These are phyloP conservation scores for Backusella morwellensis DNA, from an alignment of 192 early-diverging fungal genomes.

Conservation along the genomic window DNA sequence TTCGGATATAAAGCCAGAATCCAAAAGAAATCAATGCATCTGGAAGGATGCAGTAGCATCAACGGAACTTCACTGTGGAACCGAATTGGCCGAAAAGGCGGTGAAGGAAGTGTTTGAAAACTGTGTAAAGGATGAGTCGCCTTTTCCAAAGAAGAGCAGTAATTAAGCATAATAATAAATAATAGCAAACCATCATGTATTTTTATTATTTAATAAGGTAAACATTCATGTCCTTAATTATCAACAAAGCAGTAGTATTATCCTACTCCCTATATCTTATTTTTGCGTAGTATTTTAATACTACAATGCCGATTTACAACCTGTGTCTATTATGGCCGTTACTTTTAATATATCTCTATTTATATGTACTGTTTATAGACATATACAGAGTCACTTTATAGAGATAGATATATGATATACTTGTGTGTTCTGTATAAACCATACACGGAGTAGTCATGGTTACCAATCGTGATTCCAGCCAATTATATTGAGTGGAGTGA, in stretches of 20 bases:
- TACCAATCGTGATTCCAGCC: not conserved
- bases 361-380: too few relatives aligned
- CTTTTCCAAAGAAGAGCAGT: constrained; percentile 20
- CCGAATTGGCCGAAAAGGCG: constrained; percentile 10
- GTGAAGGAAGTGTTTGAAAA: constrained; percentile 33
- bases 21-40: constrained; percentile 23
- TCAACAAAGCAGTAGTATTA: not conserved
- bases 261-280: not conserved
- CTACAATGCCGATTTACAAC: not conserved
- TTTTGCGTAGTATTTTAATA: not conserved
- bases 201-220: not conserved
- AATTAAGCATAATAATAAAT: not conserved
- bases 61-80: constrained; percentile 25
- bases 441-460: not conserved
- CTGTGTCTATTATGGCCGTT: not conserved
- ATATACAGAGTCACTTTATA: not conserved
- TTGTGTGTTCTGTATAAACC: not conserved
- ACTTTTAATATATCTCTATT: too few relatives aligned
- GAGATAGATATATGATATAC: not conserved
- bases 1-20: constrained; percentile 16
- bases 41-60: constrained; percentile 31
- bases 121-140: constrained; percentile 31
- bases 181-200: not conserved
- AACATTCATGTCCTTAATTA: not conserved
- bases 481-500: not conserved